These are phyloP conservation scores for Dactylorhiza incarnata DNA, from an alignment of 106 monocot genomes.

Conservation along the genomic window DNA sequence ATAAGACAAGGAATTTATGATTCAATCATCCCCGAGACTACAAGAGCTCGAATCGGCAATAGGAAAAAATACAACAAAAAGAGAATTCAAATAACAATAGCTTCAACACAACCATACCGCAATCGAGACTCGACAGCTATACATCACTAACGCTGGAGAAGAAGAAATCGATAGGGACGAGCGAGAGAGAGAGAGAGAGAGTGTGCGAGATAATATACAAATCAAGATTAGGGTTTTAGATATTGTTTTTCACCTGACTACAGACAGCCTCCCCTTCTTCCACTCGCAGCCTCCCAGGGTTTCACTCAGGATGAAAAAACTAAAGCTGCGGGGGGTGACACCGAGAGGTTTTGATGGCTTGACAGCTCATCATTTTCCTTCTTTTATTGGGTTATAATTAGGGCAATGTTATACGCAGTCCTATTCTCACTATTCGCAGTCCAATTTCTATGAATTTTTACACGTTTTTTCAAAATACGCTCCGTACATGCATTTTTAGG, in stretches of 20 bases:
- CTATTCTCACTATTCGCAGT: no score
- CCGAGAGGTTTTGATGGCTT: not conserved
- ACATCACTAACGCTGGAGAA: not conserved
- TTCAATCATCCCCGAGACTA: not conserved
- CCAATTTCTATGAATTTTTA: no score
- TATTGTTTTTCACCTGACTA: not conserved
- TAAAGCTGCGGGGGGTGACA: not conserved
- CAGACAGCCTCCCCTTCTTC: not conserved
- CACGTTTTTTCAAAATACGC: no score
- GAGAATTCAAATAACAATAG: not conserved
- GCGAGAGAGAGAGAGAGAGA: not conserved
- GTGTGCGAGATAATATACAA: not conserved
- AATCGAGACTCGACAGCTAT: not conserved
- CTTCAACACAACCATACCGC: not conserved
- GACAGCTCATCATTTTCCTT: not conserved
- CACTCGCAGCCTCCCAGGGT: not conserved
- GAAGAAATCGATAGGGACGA: not conserved
- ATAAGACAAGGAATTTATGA: not conserved
- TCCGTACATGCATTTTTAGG: no score
- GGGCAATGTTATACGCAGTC: no score
- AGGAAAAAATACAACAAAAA: not conserved
- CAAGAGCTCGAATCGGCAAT: not conserved
- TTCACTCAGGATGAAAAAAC: not conserved
- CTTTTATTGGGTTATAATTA: no score
- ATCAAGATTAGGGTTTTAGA: not conserved